Evolutionary conservation across 2,329 filamentous ascomycete genomes (phyloP).

Genomic region (Aspergillus novofumigatus): DNA sequence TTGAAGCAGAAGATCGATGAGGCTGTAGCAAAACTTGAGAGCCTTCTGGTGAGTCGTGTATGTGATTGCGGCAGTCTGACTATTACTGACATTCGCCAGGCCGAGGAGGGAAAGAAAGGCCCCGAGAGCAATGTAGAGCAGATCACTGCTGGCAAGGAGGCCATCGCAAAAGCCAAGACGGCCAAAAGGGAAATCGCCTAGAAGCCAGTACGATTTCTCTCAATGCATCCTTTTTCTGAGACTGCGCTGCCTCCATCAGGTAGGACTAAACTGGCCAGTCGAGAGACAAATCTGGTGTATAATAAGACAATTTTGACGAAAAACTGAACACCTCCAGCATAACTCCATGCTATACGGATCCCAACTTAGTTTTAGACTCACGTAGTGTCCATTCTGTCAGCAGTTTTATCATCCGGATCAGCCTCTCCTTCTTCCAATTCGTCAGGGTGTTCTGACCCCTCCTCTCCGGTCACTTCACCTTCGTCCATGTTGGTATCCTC

Average conservation of each 20-base stretch:
- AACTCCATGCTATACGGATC: conserved; percentile 28
- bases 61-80: not conserved
- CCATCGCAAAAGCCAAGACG: conserved; percentile 37
- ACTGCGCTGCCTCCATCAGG: not conserved
- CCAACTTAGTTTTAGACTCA: conserved; percentile 12
- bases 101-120: conserved; percentile 39
- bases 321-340: conserved; percentile 19
- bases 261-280: conserved; percentile 3
- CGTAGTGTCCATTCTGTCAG: conserved; percentile 65
- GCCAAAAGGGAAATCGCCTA: conserved; percentile 37
- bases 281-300: conserved; percentile 12
- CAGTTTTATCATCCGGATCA: conserved; percentile 42
- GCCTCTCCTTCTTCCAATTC: conserved; percentile 49
- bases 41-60: conserved; percentile 62
- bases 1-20: conserved; percentile 67
- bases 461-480: conserved; percentile 36
- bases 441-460: conserved; percentile 33
- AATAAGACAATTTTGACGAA: conserved; percentile 10
- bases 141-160: conserved; percentile 40
- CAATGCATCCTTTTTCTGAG: not conserved
- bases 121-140: conserved; percentile 37
- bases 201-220: not conserved
- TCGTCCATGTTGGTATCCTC: conserved; percentile 61
- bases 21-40: conserved; percentile 69
- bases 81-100: conserved; percentile 18